Evolutionary conservation across 768 basidiomycete species (phyloP), one percentile per base, ranked within the genome.

Genomic region (Lactarius sp.): DNA sequence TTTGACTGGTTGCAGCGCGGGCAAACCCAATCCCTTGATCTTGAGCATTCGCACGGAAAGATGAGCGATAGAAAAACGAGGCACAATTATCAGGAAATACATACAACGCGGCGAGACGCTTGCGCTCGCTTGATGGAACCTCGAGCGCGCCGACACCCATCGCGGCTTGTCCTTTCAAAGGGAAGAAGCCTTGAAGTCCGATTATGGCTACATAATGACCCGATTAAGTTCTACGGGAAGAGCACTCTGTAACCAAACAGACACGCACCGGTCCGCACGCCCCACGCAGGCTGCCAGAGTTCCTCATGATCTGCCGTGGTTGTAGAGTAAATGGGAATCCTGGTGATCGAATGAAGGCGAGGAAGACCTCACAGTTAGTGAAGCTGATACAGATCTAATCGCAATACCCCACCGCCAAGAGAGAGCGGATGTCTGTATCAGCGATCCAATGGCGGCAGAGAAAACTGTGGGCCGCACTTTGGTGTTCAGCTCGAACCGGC

Each of bases 221-320:
- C 31, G 52, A 47, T 54, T 41, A n/a, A 53, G 33, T 12, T n/a
- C 16, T 8, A 27, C 10, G 8, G 4, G 33, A 53, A 39, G 49
- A n/a, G 2, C 9, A 6, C 5, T 14, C 16, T 18, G 41, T 18
- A 12, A 2, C 14, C 14, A 44, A 18, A 18, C 2, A 22, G 13
- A 49, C 6, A 70, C 80, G 65, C 62, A 90, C 90, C 94, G 60
- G 95, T 98, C 66, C 96, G 84, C 20, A 98, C 91, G 60, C 96
- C 96, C 96, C 96, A 98, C 31, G 94, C 93, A 42, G 96, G 96
- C 74, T 98, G 94, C 96, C 96, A 98, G 37, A 92, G 80, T 69
- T 98, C 96, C 75, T 94, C 92, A 68, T 98, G 94, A 78, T 96
- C 90, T 92, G 69, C 47, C 62, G n/a, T 31, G 27, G 44, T 33